These are phyloP conservation scores for Cutaneotrichosporon arboriforme DNA, from an alignment of 1,284 basidiomycete genomes.

Conservation along the genomic window DNA sequence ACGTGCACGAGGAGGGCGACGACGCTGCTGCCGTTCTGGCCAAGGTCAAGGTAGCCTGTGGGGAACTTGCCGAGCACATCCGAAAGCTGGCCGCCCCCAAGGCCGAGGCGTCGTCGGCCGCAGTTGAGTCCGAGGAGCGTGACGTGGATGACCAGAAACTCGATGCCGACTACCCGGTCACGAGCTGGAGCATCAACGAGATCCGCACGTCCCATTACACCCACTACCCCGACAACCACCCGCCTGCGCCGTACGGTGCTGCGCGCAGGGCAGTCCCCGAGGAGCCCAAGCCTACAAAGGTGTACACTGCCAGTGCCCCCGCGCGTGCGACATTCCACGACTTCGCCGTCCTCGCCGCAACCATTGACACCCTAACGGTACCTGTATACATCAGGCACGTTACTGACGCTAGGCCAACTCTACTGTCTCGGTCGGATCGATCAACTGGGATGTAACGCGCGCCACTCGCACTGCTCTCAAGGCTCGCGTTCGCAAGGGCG, in stretches of 20 bases:
- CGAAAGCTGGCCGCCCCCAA: constrained; percentile 2
- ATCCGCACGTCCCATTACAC: constrained; percentile 3
- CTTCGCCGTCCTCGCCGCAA: constrained; percentile 6
- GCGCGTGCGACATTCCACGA: constrained; percentile 12
- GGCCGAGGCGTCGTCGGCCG: neutral
- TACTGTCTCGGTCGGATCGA: neutral
- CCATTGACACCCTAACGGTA: constrained; percentile 5
- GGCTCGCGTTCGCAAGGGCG: constrained; percentile 8
- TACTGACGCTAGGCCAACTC: neutral
- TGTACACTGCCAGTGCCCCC: constrained; percentile 1
- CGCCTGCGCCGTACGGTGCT: neutral
- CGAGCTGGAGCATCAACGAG: constrained; percentile 15
- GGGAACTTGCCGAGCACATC: neutral
- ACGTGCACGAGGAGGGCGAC: neutral
- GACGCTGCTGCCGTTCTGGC: neutral
- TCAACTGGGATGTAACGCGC: constrained; percentile 4
- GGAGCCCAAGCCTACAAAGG: constrained; percentile 1
- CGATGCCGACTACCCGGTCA: constrained; percentile 10
- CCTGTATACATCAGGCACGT: neutral
- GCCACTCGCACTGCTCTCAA: neutral
- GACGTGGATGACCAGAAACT: constrained; percentile 3
- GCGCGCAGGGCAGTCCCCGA: neutral
- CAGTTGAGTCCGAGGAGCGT: constrained; percentile 7
- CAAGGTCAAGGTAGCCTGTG: neutral
- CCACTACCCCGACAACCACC: neutral